A percentile compares a stretch with the other conserved stretches of the same genome.
These are phyloP conservation scores for Crepidotus variabilis DNA, from an alignment of 768 basidiomycete species.

Conservation along the genomic window DNA sequence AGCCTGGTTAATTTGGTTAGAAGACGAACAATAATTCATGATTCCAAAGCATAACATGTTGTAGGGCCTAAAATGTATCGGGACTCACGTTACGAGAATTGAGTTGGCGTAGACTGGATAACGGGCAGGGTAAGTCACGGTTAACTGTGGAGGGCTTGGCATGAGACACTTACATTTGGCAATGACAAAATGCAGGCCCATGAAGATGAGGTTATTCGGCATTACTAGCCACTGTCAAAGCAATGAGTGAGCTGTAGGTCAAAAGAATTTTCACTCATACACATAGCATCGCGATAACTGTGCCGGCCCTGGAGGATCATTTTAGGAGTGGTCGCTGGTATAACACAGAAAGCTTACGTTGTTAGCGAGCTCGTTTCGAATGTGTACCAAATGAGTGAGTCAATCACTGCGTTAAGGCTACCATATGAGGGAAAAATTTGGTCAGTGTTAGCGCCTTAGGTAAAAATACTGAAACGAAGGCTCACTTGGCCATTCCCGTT, in stretches of 20 bases:
- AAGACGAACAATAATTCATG: neutral
- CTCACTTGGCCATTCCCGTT: conserved; percentile 34
- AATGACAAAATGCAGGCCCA: conserved; percentile 48
- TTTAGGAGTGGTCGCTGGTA: neutral
- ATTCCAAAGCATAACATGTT: neutral
- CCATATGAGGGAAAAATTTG: neutral
- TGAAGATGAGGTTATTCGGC: conserved; percentile 40
- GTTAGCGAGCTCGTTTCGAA: conserved; percentile 52
- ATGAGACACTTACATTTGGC: conserved; percentile 31
- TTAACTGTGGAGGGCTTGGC: neutral
- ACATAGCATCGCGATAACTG: conserved; percentile 45
- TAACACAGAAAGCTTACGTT: conserved; percentile 24
- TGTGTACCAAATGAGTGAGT: conserved; percentile 43
- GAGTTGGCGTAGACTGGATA: conserved; percentile 41
- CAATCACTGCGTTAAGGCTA: conserved; percentile 44
- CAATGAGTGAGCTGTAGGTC: neutral
- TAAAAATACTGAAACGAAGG: neutral
- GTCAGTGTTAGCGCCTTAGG: neutral
- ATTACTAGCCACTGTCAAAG: conserved; percentile 40
- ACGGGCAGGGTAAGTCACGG: neutral
- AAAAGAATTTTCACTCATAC: conserved; percentile 21
- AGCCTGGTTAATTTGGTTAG: neutral
- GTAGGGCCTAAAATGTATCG: neutral
- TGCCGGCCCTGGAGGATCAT: conserved; percentile 31
- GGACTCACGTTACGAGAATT: conserved; percentile 22